These are phyloP conservation scores for Acidomyces sp. DNA, from an alignment of 495 filamentous ascomycete species.

Conservation along the genomic window DNA sequence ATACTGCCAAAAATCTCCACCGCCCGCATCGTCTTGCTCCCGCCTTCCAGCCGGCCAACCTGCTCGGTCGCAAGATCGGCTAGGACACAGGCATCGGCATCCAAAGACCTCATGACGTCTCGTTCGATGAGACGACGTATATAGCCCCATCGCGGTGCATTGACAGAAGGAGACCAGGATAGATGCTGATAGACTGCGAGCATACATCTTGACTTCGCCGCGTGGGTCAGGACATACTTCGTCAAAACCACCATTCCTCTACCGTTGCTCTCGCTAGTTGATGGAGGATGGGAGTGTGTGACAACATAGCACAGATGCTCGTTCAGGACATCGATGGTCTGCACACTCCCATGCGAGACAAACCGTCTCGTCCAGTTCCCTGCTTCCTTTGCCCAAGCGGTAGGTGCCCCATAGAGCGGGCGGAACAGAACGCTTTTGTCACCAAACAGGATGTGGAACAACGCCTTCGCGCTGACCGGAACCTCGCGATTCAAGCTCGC, in stretches of 20 bases:
- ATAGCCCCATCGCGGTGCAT: constrained; percentile 3
- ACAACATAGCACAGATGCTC: constrained; percentile 95
- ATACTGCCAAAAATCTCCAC: constrained; percentile 82
- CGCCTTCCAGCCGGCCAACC: constrained; percentile 64
- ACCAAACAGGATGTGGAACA: constrained; percentile 92
- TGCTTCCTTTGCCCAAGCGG: constrained; percentile 64
- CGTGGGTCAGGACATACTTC: constrained; percentile 88
- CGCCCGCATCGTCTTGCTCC: constrained; percentile 79
- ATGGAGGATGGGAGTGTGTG: constrained; percentile 74
- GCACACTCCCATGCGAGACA: constrained; percentile 44
- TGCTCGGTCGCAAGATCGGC: constrained; percentile 77
- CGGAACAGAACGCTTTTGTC: constrained; percentile 92
- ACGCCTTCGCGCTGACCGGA: constrained; percentile 76
- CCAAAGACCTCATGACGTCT: constrained; percentile 66
- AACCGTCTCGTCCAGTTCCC: constrained; percentile 13
- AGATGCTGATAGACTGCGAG: constrained; percentile 77
- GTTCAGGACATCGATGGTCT: constrained; percentile 81
- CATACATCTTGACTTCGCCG: constrained; percentile 83
- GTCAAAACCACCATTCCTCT: constrained; percentile 73
- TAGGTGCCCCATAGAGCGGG: constrained; percentile 76
- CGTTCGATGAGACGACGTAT: constrained; percentile 49
- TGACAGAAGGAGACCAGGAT: too few relatives aligned
- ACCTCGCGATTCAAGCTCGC: constrained; percentile 61
- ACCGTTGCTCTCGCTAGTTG: constrained; percentile 72
- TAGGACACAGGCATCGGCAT: constrained; percentile 72